Conservation (phyloP, 441 rosid species). For the Aquilaria agallochum region DNA sequence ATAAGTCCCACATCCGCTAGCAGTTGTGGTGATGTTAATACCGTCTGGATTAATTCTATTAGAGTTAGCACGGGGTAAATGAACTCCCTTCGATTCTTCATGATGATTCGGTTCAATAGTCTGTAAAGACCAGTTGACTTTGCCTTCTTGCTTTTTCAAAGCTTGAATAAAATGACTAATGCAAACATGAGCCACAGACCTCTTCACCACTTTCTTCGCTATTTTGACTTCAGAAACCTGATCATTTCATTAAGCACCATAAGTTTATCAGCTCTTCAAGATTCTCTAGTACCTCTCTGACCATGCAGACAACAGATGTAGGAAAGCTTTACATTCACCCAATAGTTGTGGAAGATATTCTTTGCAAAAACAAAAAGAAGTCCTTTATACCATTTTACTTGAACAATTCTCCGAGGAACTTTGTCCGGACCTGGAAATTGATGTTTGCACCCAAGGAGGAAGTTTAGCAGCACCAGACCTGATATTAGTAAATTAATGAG, state of each 20-base stretch:
- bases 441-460: conserved; percentile 60
- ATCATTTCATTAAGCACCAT: conserved; percentile 12
- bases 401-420: conserved; percentile 26
- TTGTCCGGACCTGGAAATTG: conserved; percentile 28
- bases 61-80: conserved; percentile 22
- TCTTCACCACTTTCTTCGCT: conserved; percentile 40
- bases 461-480: conserved; percentile 44
- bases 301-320: neutral
- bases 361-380: conserved; percentile 1
- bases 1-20: conserved; percentile 9
- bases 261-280: conserved; percentile 14
- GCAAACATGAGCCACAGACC: conserved; percentile 60
- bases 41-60: conserved; percentile 20
- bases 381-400: conserved; percentile 37
- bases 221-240: conserved; percentile 29
- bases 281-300: neutral
- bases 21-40: conserved; percentile 20
- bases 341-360: neutral
- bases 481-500: conserved; percentile 20
- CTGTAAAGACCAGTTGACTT: conserved; percentile 24
- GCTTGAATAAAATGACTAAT: conserved; percentile 55
- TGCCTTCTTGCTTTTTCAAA: conserved; percentile 34
- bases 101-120: conserved; percentile 26
- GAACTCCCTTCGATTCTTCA: conserved; percentile 31
- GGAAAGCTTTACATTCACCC: neutral